phyloP scores from a whole-genome alignment of 345 rosid genomes.

The Alliaria petiolata region DNA sequence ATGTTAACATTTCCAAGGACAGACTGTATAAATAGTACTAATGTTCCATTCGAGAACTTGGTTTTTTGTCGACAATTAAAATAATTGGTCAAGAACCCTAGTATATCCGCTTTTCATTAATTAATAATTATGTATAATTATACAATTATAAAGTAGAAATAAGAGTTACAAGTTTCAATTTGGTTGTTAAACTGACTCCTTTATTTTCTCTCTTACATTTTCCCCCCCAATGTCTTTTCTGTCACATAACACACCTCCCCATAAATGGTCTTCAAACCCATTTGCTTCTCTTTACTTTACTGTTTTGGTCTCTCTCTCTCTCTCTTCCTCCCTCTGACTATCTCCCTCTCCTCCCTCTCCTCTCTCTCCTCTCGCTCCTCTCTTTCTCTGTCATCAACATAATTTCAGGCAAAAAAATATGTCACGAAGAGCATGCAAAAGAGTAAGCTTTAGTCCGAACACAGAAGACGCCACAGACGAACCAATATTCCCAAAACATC shows the following conservation, averaged over 20 bases:
- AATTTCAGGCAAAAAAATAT: slow-evolving; percentile 31
- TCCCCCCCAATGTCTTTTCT: neutral
- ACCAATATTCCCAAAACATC: slow-evolving; percentile 41
- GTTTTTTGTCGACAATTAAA: neutral
- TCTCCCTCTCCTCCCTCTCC: too few species aligned
- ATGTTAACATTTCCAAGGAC: neutral
- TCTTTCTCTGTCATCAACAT: neutral
- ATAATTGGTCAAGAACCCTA: too few species aligned
- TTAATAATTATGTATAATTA: neutral
- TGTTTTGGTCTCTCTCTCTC: slow-evolving; percentile 25
- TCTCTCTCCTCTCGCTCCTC: neutral
- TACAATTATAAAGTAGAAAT: neutral
- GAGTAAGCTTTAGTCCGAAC: slow-evolving; percentile 69
- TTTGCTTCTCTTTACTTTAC: slow-evolving; percentile 2
- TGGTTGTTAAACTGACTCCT: slow-evolving; percentile 19
- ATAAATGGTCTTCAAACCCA: slow-evolving; percentile 38
- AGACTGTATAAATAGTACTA: neutral
- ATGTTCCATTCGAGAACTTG: neutral
- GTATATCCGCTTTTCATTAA: too few species aligned
- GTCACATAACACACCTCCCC: slow-evolving; percentile 11
- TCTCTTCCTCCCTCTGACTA: slow-evolving; percentile 9
- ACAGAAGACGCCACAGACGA: slow-evolving; percentile 34
- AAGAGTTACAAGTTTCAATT: neutral
- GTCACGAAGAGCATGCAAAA: slow-evolving; percentile 58
- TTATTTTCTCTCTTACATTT: slow-evolving; percentile 10